Evolutionary conservation across 2,329 filamentous ascomycete genomes (phyloP), one percentile per base, ranked within the genome.

Genomic region (Cadophora sp.): DNA sequence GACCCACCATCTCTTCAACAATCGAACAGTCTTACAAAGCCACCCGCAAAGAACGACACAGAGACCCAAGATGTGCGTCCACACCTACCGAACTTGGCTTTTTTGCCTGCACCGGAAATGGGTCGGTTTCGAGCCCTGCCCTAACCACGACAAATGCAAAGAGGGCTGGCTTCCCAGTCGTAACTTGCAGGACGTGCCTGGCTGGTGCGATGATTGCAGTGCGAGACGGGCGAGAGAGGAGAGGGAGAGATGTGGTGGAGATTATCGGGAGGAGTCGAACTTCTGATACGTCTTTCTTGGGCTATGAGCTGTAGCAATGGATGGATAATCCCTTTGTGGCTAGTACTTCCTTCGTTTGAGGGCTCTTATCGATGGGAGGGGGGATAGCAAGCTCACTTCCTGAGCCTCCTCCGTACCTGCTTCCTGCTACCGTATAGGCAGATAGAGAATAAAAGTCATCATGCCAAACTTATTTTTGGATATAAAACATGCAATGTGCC

Each of bases 51-150:
- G n/a, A n/a, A 37, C 34, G 0, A 37, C 9, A 24, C 31, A 22
- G n/a, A 22, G 16, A 19, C 31, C 2, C 31, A 22, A 37, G 8
- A 48, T 62, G 43, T 51, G 40, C 60, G 8, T 11, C 16, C 27
- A 62, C 40, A 62, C 26, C 8, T 51, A 62, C 19, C 26, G 46
- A 51, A 62, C 60, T 3, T 62, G 31, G 43, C 60, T 62, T 16
- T 46, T 34, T 24, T 51, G 40, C 29, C 27, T 51, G 2, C 46
- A 51, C 46, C 43, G 60, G 16, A 11, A 31, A 2, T 51, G 43
- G 43, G n/a, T 48, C 27, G 60, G 40, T 34, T 16, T 62, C 3
- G 60, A 62, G 19, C 27, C n/a, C 19, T 62, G 43, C 27, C 3
- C 26, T 4, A 51, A 29, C 6, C 60, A 29, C 4, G 60, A 62